Percentiles rank a stretch among this genome's conserved stretches.
These are phyloP conservation scores for Dioszegia crocea DNA, from an alignment of 768 basidiomycete species.

Conservation along the genomic window DNA sequence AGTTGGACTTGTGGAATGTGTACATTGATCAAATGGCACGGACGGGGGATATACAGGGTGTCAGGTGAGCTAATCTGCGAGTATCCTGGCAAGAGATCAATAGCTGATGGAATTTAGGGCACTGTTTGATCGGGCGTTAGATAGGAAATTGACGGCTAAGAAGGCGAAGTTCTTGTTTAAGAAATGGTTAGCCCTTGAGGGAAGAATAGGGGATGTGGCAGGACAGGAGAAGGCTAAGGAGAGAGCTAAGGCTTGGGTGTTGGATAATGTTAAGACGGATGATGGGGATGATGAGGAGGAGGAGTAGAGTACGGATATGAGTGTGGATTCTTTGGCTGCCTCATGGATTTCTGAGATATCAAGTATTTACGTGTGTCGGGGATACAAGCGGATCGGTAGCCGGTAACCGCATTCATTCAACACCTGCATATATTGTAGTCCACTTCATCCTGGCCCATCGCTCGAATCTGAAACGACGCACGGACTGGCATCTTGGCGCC, in stretches of 20 bases:
- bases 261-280: conserved; percentile 26
- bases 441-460: too few relatives aligned
- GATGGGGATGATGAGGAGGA: conserved; percentile 25
- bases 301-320: background rate
- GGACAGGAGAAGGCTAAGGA: conserved; percentile 75
- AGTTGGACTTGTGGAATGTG: conserved; percentile 90
- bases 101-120: conserved; percentile 55
- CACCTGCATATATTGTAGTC: too few relatives aligned
- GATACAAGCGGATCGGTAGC: too few relatives aligned
- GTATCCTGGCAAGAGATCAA: background rate
- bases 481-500: too few relatives aligned
- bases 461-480: too few relatives aligned
- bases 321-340: too few relatives aligned
- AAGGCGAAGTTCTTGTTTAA: conserved; percentile 99
- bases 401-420: too few relatives aligned
- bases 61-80: conserved; percentile 57
- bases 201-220: conserved; percentile 76
- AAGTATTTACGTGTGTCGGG: too few relatives aligned
- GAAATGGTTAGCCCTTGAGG: conserved; percentile 90
- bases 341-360: too few relatives aligned
- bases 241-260: conserved; percentile 80
- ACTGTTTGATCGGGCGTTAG: conserved; percentile 77
- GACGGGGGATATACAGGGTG: conserved; percentile 69
- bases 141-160: conserved; percentile 83
- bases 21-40: conserved; percentile 95